Evolutionary conservation across 2,329 filamentous ascomycete genomes (phyloP), one percentile per base, ranked within the genome.

Genomic region (Claviceps sp.): DNA sequence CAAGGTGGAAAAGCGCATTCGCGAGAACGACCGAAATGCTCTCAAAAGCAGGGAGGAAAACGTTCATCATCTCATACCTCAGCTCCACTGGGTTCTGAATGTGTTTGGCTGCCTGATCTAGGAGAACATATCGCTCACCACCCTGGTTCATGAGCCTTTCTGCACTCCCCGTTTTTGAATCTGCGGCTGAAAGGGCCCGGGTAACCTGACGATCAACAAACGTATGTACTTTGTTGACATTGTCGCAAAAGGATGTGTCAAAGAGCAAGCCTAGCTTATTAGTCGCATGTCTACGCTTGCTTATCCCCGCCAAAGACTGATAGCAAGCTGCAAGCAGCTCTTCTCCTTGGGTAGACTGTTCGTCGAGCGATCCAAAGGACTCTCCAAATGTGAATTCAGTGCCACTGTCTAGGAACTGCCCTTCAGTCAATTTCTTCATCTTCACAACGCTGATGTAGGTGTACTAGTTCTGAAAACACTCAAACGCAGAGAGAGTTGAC

Each of bases 371-470:
- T 20, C 37, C 48, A 36, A 48, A 48, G 14, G 48, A 48, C 20
- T 53, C 40, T 16, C 52, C 52, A 50, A 53, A 53, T 24, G 45
- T 30, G 30, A 53, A 53, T 40, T 53, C 52, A 14, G 52, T 53
- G 13, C 48, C 52, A 38, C 48, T 53, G 26, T 53, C 52, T 9
- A 53, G 48, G 20, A 53, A 53, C 52, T 53, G 16, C 13, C 24
- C 9, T 11, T 22, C 4, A 13, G 42, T 53, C 37, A 53, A 37
- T 20, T 34, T 34, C 18, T n/a, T 36, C 8, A 30, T 26, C 34
- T 37, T 16, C 14, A 20, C 9, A 42, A n/a, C 4, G 20, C 16
- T 20, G n/a, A 20, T 42, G n/a, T 18, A 20, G 30, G 9, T 13
- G 20, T 22, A 42, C 3, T 42, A 11, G 40, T 42, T 42, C 7